Evolutionary conservation across 768 basidiomycete species (phyloP).

Genomic region (Amanita pallidorosea): DNA sequence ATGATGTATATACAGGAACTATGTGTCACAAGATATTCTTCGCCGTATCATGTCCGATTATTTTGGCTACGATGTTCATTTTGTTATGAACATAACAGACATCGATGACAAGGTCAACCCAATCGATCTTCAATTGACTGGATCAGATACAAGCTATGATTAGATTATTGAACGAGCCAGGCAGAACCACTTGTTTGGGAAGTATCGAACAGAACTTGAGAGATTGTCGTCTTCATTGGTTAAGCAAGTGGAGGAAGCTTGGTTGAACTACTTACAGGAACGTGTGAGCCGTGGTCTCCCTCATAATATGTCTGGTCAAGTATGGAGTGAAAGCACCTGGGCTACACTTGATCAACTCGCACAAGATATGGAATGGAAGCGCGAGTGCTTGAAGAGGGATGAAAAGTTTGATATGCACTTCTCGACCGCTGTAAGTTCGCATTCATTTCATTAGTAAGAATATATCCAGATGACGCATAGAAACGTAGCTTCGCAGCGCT

Average conservation of each 20-base stretch:
- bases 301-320: constrained; percentile 30
- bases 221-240: constrained; percentile 50
- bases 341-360: constrained; percentile 35
- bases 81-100: constrained; percentile 99
- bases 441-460: constrained; percentile 4
- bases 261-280: constrained; percentile 50
- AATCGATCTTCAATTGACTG: constrained; percentile 11
- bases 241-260: constrained; percentile 45
- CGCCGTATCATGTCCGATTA: constrained; percentile 88
- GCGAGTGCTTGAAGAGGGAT: constrained; percentile 62
- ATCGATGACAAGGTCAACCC: constrained; percentile 90
- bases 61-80: constrained; percentile 95
- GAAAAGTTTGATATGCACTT: constrained; percentile 94
- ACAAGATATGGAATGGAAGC: constrained; percentile 52
- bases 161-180: constrained; percentile 93
- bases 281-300: constrained; percentile 59
- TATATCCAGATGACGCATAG: constrained; percentile 21
- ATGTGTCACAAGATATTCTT: constrained; percentile 90
- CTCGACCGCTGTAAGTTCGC: constrained; percentile 53
- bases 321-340: constrained; percentile 51
- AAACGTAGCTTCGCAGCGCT: constrained; percentile 42
- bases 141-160: background rate
- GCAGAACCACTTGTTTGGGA: constrained; percentile 61
- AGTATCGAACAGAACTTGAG: constrained; percentile 43
- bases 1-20: constrained; percentile 52